A percentile compares a stretch with the other conserved stretches of the same genome.
Conservation (phyloP, 2,329 filamentous ascomycete species). For the Chrysoporthe puriensis region DNA sequence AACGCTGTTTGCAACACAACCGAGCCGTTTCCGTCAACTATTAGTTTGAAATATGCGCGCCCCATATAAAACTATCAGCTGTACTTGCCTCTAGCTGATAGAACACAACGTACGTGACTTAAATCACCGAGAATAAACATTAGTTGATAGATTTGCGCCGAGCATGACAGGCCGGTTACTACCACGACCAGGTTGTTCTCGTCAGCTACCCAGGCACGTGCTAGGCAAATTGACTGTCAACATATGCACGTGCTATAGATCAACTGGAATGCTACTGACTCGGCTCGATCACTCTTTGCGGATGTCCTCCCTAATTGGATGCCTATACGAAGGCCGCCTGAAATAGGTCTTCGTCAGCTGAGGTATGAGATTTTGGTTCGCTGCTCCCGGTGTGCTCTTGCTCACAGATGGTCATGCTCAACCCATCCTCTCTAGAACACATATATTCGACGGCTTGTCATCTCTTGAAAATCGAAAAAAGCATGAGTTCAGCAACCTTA, state of each 20-base stretch:
- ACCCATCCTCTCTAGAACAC: background rate
- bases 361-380: background rate
- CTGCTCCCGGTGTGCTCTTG: background rate
- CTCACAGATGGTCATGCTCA: background rate
- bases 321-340: background rate
- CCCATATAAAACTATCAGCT: no score
- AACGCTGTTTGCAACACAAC: no score
- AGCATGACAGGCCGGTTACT: background rate
- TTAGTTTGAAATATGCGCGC: no score
- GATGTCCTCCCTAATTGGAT: background rate
- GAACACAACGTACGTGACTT: no score
- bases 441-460: background rate
- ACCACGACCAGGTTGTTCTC: background rate
- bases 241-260: background rate
- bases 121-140: background rate
- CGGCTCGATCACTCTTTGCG: background rate
- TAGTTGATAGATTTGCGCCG: background rate
- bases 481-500: background rate
- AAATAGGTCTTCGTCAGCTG: background rate
- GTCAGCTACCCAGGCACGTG: background rate
- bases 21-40: no score
- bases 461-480: background rate
- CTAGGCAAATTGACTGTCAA: background rate
- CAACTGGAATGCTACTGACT: background rate
- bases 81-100: no score